These are phyloP conservation scores for Diplodia sapinea DNA, from an alignment of 2,329 filamentous ascomycete species.

Conservation along the genomic window DNA sequence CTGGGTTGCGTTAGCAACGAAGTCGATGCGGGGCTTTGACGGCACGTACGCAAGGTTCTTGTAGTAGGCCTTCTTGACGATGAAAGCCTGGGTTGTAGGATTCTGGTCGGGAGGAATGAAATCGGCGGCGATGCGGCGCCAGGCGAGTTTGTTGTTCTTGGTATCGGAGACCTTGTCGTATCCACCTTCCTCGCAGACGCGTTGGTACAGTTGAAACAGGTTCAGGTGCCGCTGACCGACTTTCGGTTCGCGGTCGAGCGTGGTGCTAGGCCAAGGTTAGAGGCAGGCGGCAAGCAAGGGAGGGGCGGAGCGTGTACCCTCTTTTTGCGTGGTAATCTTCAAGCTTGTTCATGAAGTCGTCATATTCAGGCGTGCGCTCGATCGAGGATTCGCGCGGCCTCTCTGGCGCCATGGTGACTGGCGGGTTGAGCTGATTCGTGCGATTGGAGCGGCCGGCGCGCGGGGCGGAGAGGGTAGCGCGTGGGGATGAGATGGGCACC, in stretches of 20 bases:
- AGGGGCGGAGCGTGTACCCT: conserved; percentile 56
- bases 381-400: conserved; percentile 53
- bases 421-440: conserved; percentile 1
- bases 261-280: conserved; percentile 57
- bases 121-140: conserved; percentile 78
- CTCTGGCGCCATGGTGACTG: conserved; percentile 52
- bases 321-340: conserved; percentile 77
- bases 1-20: conserved; percentile 38
- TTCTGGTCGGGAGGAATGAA: conserved; percentile 77
- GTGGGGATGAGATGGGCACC: conserved; percentile 17
- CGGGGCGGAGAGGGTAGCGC: conserved; percentile 7
- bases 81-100: conserved; percentile 81
- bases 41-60: conserved; percentile 72
- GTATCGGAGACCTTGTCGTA: conserved; percentile 76
- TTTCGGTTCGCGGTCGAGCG: conserved; percentile 80
- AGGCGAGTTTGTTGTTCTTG: conserved; percentile 80
- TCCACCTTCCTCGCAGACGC: conserved; percentile 76
- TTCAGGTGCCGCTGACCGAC: conserved; percentile 79
- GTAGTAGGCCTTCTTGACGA: conserved; percentile 87
- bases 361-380: conserved; percentile 68
- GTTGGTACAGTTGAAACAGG: conserved; percentile 77
- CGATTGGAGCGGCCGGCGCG: conserved; percentile 14
- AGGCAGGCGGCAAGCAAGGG: conserved; percentile 29
- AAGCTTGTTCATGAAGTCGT: conserved; percentile 77
- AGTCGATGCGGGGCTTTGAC: not conserved